These are phyloP conservation scores for Aspergillus sp. DNA, from an alignment of 2,329 filamentous ascomycete genomes.

Conservation along the genomic window DNA sequence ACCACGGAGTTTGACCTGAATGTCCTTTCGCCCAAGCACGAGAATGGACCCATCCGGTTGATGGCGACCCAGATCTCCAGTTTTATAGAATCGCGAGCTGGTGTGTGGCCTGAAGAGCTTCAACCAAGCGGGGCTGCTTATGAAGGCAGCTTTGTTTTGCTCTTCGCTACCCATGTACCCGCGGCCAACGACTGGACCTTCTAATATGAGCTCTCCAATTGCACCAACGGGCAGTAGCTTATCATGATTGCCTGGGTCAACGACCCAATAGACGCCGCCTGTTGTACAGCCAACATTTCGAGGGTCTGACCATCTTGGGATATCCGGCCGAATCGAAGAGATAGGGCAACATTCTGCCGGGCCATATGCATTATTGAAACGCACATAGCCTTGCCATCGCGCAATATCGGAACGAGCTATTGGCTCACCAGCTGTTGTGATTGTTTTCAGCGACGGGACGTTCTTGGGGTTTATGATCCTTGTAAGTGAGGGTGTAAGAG, in stretches of 20 bases:
- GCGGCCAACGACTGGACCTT: constrained; percentile 37
- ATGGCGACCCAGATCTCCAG: background rate
- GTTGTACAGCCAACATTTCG: constrained; percentile 15
- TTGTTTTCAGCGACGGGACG: constrained; percentile 34
- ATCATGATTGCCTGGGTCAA: constrained; percentile 20
- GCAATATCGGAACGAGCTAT: constrained; percentile 4
- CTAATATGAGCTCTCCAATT: constrained; percentile 40
- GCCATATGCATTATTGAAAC: constrained; percentile 4
- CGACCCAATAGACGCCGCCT: constrained; percentile 25
- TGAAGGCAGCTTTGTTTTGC: too few species aligned
- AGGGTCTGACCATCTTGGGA: background rate
- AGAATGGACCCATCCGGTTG: background rate
- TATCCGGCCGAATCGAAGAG: background rate
- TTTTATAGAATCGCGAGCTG: background rate
- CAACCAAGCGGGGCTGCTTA: too few species aligned
- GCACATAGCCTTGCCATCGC: background rate
- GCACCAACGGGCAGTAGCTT: constrained; percentile 32
- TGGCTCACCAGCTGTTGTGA: constrained; percentile 33
- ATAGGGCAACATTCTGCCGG: constrained; percentile 4
- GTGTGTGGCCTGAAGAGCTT: too few species aligned
- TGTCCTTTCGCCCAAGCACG: background rate
- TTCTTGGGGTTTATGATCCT: constrained; percentile 39
- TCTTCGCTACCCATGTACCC: too few species aligned
- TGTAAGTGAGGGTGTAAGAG: constrained; percentile 59
- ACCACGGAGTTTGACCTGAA: background rate